Evolutionary conservation across 306 rosid species (phyloP), one percentile per base, ranked within the genome.

Genomic region (Gastrolobium bilobum): DNA sequence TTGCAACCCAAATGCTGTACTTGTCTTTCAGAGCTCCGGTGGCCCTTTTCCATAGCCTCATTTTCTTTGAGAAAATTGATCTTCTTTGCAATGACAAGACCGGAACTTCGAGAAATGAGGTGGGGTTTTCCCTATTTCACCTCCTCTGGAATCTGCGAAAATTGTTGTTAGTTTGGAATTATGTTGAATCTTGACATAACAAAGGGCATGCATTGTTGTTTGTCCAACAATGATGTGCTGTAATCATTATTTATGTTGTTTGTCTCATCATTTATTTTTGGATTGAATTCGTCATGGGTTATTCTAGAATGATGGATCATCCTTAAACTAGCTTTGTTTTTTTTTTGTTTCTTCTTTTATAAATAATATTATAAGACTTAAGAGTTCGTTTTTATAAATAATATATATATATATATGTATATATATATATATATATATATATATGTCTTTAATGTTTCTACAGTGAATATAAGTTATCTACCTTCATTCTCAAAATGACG

Each of bases 21-120:
- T 31, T 84, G 75, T 94, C 98, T 11, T 94, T 94, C 68, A 94
- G 57, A 15, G 86, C 88, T 40, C 98, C 96, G 3, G 88, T 50
- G 3, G 95, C 91, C 71, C 68, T 94, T 15, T 74, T 81, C 98
- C 93, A 94, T 2, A 89, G 64, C 86, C 84, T 92, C 98, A 94
- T 92, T 72, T 58, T 64, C 4, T 8, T 11, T 34, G 50, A 53
- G 82, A 20, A 20, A 20, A 6, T 9, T 20, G 2, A 4, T 14
- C 6, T 6, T 14, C 10, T 6, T 4, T 61, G 59, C 39, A 35
- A 62, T 26, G 56, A 38, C 9, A 14, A 31, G 4, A 30, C 31
- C 4, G 7, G 4, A 51, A 10, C 6, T n/a, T 47, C 11, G 60
- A 74, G 43, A 43, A 43, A 33, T 74, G 13, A 63, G 1, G 50